Conservation (phyloP, 495 filamentous ascomycete genomes). For the Trypethelium eluteriae region DNA sequence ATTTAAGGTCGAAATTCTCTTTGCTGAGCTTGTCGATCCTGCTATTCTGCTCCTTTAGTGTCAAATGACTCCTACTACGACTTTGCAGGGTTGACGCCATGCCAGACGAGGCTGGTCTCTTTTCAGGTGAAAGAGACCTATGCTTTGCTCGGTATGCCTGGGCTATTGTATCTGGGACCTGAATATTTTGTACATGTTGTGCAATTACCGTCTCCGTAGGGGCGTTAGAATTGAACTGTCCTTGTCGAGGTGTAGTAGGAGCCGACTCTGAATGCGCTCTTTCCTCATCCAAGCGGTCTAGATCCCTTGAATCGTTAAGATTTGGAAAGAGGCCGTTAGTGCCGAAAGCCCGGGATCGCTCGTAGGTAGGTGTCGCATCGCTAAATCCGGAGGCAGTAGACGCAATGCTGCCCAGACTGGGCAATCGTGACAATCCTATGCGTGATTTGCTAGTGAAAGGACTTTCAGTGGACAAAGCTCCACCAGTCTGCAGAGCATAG, state of each 20-base stretch:
- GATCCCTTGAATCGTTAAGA: slow-evolving; percentile 34
- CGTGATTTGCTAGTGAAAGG: slow-evolving; percentile 41
- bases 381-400: slow-evolving; percentile 75
- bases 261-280: slow-evolving; percentile 37
- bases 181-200: slow-evolving; percentile 77
- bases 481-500: slow-evolving; percentile 77
- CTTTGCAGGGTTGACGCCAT: slow-evolving; percentile 26
- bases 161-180: slow-evolving; percentile 81
- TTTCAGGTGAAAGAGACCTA: slow-evolving; percentile 49
- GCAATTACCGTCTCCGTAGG: slow-evolving; percentile 86
- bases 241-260: slow-evolving; percentile 48
- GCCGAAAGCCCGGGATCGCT: slow-evolving; percentile 37
- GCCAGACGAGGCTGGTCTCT: slow-evolving; percentile 34
- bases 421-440: slow-evolving; percentile 58
- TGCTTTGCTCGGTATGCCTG: slow-evolving; percentile 67
- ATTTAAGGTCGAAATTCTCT: slow-evolving; percentile 94
- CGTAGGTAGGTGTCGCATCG: slow-evolving; percentile 45
- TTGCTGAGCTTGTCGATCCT: slow-evolving; percentile 93
- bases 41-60: slow-evolving; percentile 91
- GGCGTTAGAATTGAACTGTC: slow-evolving; percentile 42
- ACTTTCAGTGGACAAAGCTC: slow-evolving; percentile 54
- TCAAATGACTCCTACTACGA: slow-evolving; percentile 71
- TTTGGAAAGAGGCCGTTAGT: slow-evolving; percentile 26
- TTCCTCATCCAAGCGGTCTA: slow-evolving; percentile 59
- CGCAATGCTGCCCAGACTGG: slow-evolving; percentile 91